These are phyloP conservation scores for Oleoguttula mirabilis DNA, from an alignment of 495 filamentous ascomycete species.

Conservation along the genomic window DNA sequence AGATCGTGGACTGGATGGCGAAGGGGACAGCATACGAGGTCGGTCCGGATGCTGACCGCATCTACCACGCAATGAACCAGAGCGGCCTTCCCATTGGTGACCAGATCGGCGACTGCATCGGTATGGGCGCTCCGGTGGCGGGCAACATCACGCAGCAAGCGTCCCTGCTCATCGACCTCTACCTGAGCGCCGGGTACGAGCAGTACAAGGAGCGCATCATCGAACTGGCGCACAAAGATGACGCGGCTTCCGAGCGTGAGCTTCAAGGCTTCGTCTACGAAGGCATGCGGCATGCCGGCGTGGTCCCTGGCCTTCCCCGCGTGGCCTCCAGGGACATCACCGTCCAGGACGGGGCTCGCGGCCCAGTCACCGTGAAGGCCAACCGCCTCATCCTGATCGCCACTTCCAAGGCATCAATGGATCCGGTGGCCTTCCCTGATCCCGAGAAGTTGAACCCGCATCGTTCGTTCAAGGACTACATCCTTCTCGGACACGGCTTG, in stretches of 20 bases:
- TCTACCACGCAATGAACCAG: constrained; percentile 24
- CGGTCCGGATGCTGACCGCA: constrained; percentile 25
- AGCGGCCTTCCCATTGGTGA: constrained; percentile 18
- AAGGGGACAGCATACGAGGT: constrained; percentile 32
- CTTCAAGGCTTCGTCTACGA: constrained; percentile 26
- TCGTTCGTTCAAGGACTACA: constrained; percentile 17
- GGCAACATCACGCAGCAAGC: constrained; percentile 25
- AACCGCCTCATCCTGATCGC: constrained; percentile 20
- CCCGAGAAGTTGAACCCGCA: constrained; percentile 23
- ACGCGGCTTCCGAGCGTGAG: constrained; percentile 14
- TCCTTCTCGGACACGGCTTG: constrained; percentile 15
- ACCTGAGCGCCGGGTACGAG: constrained; percentile 22
- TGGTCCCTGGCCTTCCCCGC: constrained; percentile 25
- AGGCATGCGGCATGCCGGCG: constrained; percentile 33
- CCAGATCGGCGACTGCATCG: constrained; percentile 24
- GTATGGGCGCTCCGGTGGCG: constrained; percentile 22
- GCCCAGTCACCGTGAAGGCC: constrained; percentile 15
- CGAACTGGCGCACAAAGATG: constrained; percentile 22
- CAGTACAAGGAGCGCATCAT: constrained; percentile 24
- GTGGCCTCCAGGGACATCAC: constrained; percentile 19
- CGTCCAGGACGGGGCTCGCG: constrained; percentile 19
- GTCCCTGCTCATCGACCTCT: constrained; percentile 24
- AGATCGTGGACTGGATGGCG: constrained; percentile 20
- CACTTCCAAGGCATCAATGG: constrained; percentile 24
- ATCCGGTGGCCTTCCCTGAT: constrained; percentile 22